Base-by-base conservation (phyloP, 1,139 yeast genomes). In the Candida tetrigidarum region DNA sequence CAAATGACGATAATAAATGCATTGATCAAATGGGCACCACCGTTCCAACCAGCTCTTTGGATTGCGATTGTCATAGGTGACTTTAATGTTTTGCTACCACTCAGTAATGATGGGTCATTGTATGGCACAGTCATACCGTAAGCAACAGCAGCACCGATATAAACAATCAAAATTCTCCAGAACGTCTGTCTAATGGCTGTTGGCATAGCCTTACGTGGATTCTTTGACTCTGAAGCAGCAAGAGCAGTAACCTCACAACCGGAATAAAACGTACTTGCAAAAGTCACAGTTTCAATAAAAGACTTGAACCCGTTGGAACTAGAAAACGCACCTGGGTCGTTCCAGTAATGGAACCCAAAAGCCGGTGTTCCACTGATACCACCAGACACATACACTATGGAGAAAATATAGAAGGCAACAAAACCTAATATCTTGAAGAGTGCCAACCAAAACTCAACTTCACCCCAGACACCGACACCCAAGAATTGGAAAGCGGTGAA, bases 271-370 rank as follows among this genome's bases (percentile, higher is more conserved):
- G 80, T 83, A 58, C 81, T 81, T 41, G 89, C 84, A 63, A 80
- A 84, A 8, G 85, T 87, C 57, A 86, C 83, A 2, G 87, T 84
- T 44, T 71, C 76, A 11, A 86, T 91, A 37, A 86, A 82, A 42
- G 91, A 88, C 50, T 78, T 74, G 58, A 84, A 82, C 0, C 89
- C 89, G 45, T 71, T 57, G 8, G 36, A 32, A 11, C 36, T 32
- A n/a, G 67, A 57, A 50, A 74, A 70, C 5, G 77, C 64, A 27
- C 79, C 79, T 1, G 86, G 86, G 45, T 68, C 72, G 48, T 78
- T 71, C 78, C 78, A 74, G 54, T 74, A 74, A 36, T 69, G 74
- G 53, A 74, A 74, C 1, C 80, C 80, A 57, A 80, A 81, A 4
- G 83, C 84, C 25, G 69, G 69, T 29, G 66, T 70, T 12, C 74